Percentiles rank a stretch among this genome's conserved stretches.
These are phyloP conservation scores for Grosmannia clavigera DNA, from an alignment of 2,329 filamentous ascomycete genomes.

Conservation along the genomic window DNA sequence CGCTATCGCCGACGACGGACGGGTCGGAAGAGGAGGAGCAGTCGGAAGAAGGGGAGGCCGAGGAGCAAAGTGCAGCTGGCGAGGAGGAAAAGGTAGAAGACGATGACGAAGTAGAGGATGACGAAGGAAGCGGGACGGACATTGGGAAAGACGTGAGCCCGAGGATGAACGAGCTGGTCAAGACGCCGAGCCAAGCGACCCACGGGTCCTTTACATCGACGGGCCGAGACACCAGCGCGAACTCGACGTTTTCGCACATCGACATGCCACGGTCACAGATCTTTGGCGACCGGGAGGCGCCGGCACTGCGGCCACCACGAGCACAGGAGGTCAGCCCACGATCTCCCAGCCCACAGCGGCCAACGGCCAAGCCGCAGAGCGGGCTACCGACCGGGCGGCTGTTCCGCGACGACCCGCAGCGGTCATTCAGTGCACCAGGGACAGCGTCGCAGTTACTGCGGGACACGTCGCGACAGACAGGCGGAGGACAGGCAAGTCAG, in stretches of 20 bases:
- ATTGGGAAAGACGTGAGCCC: constrained; percentile 52
- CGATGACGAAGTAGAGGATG: constrained; percentile 28
- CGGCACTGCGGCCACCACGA: constrained; percentile 41
- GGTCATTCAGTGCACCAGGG: constrained; percentile 49
- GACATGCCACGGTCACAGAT: constrained; percentile 31
- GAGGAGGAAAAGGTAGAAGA: constrained; percentile 29
- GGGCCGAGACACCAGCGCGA: constrained; percentile 31
- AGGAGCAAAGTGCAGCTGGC: constrained; percentile 17
- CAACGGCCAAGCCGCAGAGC: constrained; percentile 3
- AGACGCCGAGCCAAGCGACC: constrained; percentile 40
- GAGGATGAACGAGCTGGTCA: constrained; percentile 25
- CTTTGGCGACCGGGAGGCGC: constrained; percentile 43
- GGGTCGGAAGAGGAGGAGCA: constrained; percentile 17
- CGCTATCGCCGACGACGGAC: constrained; percentile 8
- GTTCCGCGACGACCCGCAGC: constrained; percentile 37
- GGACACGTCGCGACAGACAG: constrained; percentile 22
- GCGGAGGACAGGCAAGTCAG: constrained; percentile 16
- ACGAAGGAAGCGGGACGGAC: constrained; percentile 53
- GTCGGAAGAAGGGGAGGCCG: constrained; percentile 22
- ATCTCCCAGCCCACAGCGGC: constrained; percentile 56
- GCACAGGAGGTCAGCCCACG: constrained; percentile 46
- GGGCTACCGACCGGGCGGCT: constrained; percentile 22
- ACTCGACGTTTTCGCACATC: constrained; percentile 32
- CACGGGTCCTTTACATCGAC: constrained; percentile 42
- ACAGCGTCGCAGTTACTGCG: constrained; percentile 41